Conservation (phyloP, 2,329 filamentous ascomycete genomes). For the Scedosporium apiospermum region DNA sequence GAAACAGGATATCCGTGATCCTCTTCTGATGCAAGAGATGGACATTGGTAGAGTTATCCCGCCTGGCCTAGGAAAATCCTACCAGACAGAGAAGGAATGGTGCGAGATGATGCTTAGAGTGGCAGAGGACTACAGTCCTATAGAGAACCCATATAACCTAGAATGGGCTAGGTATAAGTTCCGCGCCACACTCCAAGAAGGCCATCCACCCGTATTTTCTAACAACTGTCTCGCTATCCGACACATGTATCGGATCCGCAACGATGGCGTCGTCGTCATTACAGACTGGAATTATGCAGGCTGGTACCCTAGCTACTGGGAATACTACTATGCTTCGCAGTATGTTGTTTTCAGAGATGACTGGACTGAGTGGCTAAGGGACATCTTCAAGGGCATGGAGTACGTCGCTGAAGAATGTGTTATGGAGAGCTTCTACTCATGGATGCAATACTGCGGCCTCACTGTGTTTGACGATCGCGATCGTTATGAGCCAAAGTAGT, state of each 20-base stretch:
- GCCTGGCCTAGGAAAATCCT: too few relatives aligned
- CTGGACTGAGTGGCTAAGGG: not conserved
- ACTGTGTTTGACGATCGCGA: too few relatives aligned
- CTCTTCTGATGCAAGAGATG: not conserved
- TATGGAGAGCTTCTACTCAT: too few relatives aligned
- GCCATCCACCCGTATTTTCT: not conserved
- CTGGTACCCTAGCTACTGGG: slow-evolving; percentile 9
- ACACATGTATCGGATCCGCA: not conserved
- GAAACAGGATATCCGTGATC: not conserved
- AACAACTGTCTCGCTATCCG: not conserved
- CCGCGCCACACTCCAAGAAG: not conserved
- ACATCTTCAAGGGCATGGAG: not conserved
- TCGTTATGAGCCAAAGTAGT: too few relatives aligned
- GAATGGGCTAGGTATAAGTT: not conserved
- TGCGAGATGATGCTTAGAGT: too few relatives aligned
- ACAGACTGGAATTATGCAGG: slow-evolving; percentile 8
- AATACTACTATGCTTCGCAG: slow-evolving; percentile 4
- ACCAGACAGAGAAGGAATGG: too few relatives aligned
- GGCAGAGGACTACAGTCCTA: too few relatives aligned
- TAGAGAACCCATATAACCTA: too few relatives aligned
- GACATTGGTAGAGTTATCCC: too few relatives aligned
- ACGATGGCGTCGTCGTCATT: slow-evolving; percentile 1
- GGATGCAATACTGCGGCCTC: too few relatives aligned
- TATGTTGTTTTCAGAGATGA: slow-evolving; percentile 2
- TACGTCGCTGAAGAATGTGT: not conserved